These are phyloP conservation scores for Berberis thunbergii DNA, from an alignment of 164 flowering plant species.

Conservation along the genomic window DNA sequence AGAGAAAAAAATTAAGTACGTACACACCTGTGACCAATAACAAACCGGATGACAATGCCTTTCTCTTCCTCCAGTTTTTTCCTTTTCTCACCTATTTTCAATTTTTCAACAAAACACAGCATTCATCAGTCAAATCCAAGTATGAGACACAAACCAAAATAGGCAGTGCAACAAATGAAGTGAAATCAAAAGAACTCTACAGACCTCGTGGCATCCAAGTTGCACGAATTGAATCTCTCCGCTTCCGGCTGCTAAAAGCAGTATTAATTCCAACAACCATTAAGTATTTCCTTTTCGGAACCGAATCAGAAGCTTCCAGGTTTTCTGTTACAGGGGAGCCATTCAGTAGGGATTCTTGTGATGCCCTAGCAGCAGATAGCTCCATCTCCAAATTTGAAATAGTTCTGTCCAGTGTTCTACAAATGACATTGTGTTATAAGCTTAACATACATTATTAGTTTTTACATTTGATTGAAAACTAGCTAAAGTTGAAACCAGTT, in stretches of 20 bases:
- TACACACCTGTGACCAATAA: slow-evolving; percentile 73
- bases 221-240: slow-evolving; percentile 78
- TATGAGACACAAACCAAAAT: not conserved
- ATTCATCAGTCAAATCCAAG: not conserved
- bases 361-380: slow-evolving; percentile 45
- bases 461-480: not conserved
- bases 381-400: slow-evolving; percentile 36
- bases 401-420: slow-evolving; percentile 34
- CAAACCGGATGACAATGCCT: slow-evolving; percentile 77
- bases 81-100: slow-evolving; percentile 49
- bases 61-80: slow-evolving; percentile 61
- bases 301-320: slow-evolving; percentile 17
- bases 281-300: slow-evolving; percentile 43
- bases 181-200: not conserved
- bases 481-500: not conserved
- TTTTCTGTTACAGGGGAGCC: slow-evolving; percentile 28
- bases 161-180: too few species aligned
- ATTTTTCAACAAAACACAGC: not conserved
- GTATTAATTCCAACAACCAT: too few species aligned
- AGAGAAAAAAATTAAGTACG: not conserved
- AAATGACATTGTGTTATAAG: slow-evolving; percentile 5
- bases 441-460: not conserved
- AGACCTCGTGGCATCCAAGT: slow-evolving; percentile 91
- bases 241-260: slow-evolving; percentile 24
- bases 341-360: slow-evolving; percentile 36